A percentile compares a stretch with the other conserved stretches of the same genome.
Conservation (phyloP, 805 yeast genomes). For the Spathaspora arborariae region DNA sequence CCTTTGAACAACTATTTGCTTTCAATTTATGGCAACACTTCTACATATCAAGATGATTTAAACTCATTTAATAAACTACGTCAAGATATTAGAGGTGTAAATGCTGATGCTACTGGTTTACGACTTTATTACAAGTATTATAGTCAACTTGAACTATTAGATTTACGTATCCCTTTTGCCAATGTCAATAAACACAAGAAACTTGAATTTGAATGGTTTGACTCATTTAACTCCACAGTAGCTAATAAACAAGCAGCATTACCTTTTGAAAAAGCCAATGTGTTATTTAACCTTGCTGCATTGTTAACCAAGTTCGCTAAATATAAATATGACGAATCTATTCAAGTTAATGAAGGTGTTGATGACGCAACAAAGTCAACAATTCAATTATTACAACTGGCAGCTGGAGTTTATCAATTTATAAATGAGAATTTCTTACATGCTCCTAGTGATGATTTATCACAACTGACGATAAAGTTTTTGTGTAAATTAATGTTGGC, state of each 20-base stretch:
- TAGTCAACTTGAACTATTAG: slow-evolving; percentile 77
- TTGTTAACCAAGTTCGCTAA: slow-evolving; percentile 50
- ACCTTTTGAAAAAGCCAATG: slow-evolving; percentile 86
- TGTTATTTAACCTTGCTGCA: slow-evolving; percentile 75
- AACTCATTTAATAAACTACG: slow-evolving; percentile 54
- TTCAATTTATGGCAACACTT: slow-evolving; percentile 58
- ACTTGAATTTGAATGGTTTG: slow-evolving; percentile 74
- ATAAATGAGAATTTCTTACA: slow-evolving; percentile 79
- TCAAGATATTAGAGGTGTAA: slow-evolving; percentile 51
- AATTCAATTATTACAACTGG: slow-evolving; percentile 59
- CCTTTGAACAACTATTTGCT: slow-evolving; percentile 58
- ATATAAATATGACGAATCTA: slow-evolving; percentile 24
- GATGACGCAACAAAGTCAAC: slow-evolving; percentile 54
- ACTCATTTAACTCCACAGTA: slow-evolving; percentile 52
- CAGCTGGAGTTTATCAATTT: slow-evolving; percentile 74
- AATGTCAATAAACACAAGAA: slow-evolving; percentile 42
- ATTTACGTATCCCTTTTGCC: slow-evolving; percentile 67
- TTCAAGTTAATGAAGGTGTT: slow-evolving; percentile 12
- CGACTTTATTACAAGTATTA: slow-evolving; percentile 65
- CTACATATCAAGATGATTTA: slow-evolving; percentile 57
- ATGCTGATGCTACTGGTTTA: slow-evolving; percentile 42
- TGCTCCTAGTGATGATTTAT: slow-evolving; percentile 80
- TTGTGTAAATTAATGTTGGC: slow-evolving; percentile 68
- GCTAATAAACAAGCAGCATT: slow-evolving; percentile 68
- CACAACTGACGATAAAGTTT: slow-evolving; percentile 63